phyloP scores from a whole-genome alignment of 2,329 filamentous ascomycete genomes.

The Apiospora phragmitis region DNA sequence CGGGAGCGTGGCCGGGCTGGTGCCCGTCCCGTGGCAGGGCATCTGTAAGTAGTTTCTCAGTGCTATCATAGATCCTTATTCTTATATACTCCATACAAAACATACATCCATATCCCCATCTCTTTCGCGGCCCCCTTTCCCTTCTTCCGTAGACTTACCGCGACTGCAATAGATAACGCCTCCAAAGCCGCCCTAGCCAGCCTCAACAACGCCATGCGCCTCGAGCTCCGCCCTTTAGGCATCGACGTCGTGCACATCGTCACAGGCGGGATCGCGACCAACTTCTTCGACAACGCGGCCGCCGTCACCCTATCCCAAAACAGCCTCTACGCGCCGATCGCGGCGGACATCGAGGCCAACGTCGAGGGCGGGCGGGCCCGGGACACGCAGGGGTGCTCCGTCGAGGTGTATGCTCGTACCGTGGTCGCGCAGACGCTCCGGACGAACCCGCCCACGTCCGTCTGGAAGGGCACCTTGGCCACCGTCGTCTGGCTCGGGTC shows the following conservation, averaged over 20 bases:
- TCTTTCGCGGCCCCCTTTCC: too few relatives aligned
- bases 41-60: constrained; percentile 24
- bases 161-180: constrained; percentile 38
- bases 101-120: background rate
- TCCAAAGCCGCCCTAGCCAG: constrained; percentile 43
- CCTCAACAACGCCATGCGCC: constrained; percentile 39
- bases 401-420: constrained; percentile 16
- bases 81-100: background rate
- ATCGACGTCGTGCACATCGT: constrained; percentile 35
- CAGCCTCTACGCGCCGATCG: constrained; percentile 18
- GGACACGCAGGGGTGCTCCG: constrained; percentile 13
- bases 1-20: constrained; percentile 35
- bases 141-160: too few relatives aligned
- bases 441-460: constrained; percentile 13
- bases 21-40: constrained; percentile 36
- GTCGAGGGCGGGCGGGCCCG: constrained; percentile 15
- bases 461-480: constrained; percentile 19
- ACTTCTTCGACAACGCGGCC: constrained; percentile 25
- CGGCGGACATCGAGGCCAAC: constrained; percentile 17
- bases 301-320: constrained; percentile 11
- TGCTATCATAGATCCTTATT: background rate
- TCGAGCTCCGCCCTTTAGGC: constrained; percentile 39
- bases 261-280: constrained; percentile 34
- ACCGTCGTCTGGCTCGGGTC: constrained; percentile 13
- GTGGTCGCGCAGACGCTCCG: constrained; percentile 19